Conservation (phyloP, 371 early-diverging fungal genomes). For the Catenaria anguillulae region DNA sequence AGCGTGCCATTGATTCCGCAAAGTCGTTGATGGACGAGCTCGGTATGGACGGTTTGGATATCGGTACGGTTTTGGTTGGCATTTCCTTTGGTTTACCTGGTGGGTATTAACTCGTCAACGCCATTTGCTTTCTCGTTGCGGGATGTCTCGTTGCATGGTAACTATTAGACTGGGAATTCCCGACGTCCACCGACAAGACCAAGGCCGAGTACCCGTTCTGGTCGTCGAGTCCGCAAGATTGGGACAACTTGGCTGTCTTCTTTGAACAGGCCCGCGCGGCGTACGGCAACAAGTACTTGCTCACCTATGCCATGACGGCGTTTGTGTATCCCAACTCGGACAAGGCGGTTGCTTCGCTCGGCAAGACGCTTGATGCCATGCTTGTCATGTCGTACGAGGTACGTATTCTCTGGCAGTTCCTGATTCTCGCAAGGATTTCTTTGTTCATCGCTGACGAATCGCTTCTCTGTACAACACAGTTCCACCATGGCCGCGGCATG, state of each 20-base stretch:
- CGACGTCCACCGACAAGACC: neutral
- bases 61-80: neutral
- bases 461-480: too few species aligned
- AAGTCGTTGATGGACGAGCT: neutral
- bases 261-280: neutral
- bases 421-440: too few species aligned
- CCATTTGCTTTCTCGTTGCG: too few species aligned
- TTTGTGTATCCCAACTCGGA: neutral
- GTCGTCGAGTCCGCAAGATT: neutral
- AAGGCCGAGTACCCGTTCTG: constrained; percentile 4
- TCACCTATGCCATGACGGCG: neutral
- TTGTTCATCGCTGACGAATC: too few species aligned
- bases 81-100: too few species aligned
- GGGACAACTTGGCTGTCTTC: neutral
- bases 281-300: neutral
- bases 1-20: neutral
- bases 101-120: too few species aligned
- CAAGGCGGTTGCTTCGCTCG: neutral
- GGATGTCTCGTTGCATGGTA: too few species aligned
- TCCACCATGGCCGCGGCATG: neutral
- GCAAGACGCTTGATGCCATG: neutral
- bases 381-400: constrained; percentile 7
- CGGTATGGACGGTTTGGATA: constrained; percentile 4
- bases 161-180: constrained; percentile 3
- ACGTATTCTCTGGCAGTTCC: too few species aligned